These are phyloP conservation scores for Xylaria castorea DNA, from an alignment of 495 filamentous ascomycete genomes.

Conservation along the genomic window DNA sequence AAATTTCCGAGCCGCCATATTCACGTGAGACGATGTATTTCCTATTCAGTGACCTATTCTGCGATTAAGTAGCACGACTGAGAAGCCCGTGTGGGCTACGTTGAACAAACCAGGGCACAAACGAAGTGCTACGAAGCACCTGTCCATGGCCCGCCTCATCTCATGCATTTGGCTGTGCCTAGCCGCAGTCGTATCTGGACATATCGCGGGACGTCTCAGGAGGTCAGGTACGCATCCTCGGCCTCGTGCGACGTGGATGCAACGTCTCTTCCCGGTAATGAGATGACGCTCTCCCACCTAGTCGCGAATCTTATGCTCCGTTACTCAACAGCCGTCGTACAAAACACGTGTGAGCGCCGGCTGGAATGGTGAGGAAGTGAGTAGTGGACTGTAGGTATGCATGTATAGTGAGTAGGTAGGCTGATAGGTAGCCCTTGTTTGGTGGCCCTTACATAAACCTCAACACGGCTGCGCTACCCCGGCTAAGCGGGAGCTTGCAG, in stretches of 20 bases:
- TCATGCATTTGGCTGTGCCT: constrained; percentile 10
- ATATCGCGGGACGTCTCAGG: background rate
- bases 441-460: background rate
- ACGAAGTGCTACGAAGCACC: background rate
- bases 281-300: constrained; percentile 4
- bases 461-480: background rate
- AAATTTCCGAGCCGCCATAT: background rate
- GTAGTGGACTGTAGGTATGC: background rate
- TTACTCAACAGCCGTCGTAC: constrained; percentile 12
- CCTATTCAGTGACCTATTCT: background rate
- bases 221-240: background rate
- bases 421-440: background rate
- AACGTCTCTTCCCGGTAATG: constrained; percentile 18
- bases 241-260: constrained; percentile 17
- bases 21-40: background rate
- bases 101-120: background rate
- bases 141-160: background rate
- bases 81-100: background rate
- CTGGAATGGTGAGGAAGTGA: background rate
- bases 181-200: background rate
- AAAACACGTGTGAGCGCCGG: background rate
- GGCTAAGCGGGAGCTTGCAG: background rate
- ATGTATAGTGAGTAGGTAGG: background rate
- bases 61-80: background rate
- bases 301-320: background rate